Evolutionary conservation across 176 grass and related monocot genomes (phyloP).

Genomic region (Olyra latifolia): DNA sequence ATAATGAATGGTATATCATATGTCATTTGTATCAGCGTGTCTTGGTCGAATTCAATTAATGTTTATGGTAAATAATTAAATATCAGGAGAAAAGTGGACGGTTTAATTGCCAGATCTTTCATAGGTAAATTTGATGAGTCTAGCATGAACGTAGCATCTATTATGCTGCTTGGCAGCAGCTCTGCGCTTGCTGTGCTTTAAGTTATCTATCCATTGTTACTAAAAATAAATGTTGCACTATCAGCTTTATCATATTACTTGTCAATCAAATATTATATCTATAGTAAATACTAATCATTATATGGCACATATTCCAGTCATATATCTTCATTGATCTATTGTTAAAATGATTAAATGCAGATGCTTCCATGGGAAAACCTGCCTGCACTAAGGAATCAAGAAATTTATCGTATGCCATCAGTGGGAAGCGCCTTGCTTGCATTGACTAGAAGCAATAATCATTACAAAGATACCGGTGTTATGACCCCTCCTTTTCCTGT

Average conservation of each 20-base stretch:
- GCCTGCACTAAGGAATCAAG: conserved; percentile 75
- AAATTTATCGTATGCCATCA: conserved; percentile 90
- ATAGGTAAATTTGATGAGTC: conserved; percentile 20
- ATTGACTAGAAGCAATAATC: conserved; percentile 48
- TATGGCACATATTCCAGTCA: not conserved
- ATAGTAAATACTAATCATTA: not conserved
- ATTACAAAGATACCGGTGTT: conserved; percentile 24
- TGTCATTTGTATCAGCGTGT: not conserved
- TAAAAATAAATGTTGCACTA: not conserved
- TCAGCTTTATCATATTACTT: not conserved
- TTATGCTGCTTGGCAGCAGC: not conserved
- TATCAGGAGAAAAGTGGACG: not conserved
- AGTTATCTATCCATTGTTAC: not conserved
- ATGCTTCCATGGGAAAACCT: conserved; percentile 97
- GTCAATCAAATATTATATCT: conserved; percentile 16
- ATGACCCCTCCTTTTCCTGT: conserved; percentile 48
- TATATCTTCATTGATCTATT: conserved; percentile 28
- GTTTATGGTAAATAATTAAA: conserved; percentile 17
- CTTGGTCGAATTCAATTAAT: not conserved
- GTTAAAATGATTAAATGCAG: conserved; percentile 53
- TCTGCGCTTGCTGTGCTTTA: not conserved
- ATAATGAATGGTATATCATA: not conserved
- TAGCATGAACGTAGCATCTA: not conserved
- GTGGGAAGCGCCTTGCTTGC: conserved; percentile 52
- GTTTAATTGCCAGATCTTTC: not conserved